Evolutionary conservation across 1,284 basidiomycete species (phyloP).

Genomic region (Cryptococcus hybrid): DNA sequence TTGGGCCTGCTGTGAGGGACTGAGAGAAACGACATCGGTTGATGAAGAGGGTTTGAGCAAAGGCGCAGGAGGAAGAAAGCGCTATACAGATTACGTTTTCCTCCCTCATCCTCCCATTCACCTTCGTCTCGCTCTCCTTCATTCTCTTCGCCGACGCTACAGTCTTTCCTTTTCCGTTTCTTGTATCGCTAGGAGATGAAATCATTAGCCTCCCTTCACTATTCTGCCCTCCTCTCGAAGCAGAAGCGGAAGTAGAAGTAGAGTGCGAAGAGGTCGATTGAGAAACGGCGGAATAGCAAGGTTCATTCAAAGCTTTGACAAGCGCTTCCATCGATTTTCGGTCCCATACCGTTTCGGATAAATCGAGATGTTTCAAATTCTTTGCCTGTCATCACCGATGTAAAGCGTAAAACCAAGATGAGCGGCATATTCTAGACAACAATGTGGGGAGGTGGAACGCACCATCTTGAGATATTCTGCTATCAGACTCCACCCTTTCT

Average conservation of each 20-base stretch:
- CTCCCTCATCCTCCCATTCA: conserved; percentile 18
- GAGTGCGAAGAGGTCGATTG: conserved; percentile 1
- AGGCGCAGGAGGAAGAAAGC: conserved; percentile 40
- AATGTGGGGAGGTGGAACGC: conserved; percentile 18
- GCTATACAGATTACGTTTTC: conserved; percentile 33
- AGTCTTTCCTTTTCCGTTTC: background rate
- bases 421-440: no score
- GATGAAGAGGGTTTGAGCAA: conserved; percentile 22
- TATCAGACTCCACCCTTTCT: conserved; percentile 68
- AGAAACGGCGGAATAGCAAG: conserved; percentile 3
- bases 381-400: conserved; percentile 58
- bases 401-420: conserved; percentile 3
- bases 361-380: conserved; percentile 75
- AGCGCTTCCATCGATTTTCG: conserved; percentile 74
- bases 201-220: no score
- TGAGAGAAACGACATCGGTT: background rate
- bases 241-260: background rate
- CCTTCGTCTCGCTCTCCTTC: background rate
- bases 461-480: conserved; percentile 76
- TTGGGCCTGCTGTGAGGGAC: no score
- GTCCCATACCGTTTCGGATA: conserved; percentile 84
- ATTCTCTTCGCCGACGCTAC: no score
- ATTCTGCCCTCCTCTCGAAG: background rate
- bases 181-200: background rate
- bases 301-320: conserved; percentile 61